These are phyloP conservation scores for Aspergillus puulaauensis DNA, from an alignment of 2,329 filamentous ascomycete genomes.

Conservation along the genomic window DNA sequence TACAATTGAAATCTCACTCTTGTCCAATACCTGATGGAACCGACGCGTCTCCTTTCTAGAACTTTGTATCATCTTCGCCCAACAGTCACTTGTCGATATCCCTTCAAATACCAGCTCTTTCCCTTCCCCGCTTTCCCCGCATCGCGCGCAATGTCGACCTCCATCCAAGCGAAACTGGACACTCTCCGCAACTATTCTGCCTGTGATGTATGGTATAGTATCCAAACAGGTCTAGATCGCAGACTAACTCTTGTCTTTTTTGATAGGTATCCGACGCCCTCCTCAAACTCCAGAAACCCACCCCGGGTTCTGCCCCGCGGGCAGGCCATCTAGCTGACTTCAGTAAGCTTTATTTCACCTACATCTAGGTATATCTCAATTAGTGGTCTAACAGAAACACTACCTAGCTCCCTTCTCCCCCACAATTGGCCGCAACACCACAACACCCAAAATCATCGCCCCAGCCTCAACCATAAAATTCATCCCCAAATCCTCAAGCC, in stretches of 20 bases:
- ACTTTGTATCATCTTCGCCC: background rate
- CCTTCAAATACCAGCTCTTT: background rate
- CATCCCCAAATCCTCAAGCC: slow-evolving; percentile 55
- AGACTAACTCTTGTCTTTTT: background rate
- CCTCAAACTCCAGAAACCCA: slow-evolving; percentile 59
- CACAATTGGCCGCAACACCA: slow-evolving; percentile 26
- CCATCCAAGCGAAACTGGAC: slow-evolving; percentile 36
- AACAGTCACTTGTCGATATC: background rate
- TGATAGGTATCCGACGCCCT: slow-evolving; percentile 68
- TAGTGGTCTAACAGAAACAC: slow-evolving; percentile 2
- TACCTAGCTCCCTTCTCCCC: slow-evolving; percentile 36
- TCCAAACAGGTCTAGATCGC: background rate
- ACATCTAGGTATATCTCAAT: background rate
- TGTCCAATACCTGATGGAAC: slow-evolving; percentile 6
- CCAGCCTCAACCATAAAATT: slow-evolving; percentile 53
- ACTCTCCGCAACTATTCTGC: slow-evolving; percentile 39
- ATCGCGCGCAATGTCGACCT: slow-evolving; percentile 28
- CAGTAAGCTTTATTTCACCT: slow-evolving; percentile 37
- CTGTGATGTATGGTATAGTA: slow-evolving; percentile 40
- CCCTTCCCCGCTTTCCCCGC: slow-evolving; percentile 7
- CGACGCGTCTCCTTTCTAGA: background rate
- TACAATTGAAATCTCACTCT: background rate
- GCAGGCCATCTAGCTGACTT: slow-evolving; percentile 68
- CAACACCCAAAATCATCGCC: slow-evolving; percentile 38
- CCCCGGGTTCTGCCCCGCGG: slow-evolving; percentile 50